phyloP scores from a whole-genome alignment of 345 rosid genomes.

The Nephelium lappaceum region DNA sequence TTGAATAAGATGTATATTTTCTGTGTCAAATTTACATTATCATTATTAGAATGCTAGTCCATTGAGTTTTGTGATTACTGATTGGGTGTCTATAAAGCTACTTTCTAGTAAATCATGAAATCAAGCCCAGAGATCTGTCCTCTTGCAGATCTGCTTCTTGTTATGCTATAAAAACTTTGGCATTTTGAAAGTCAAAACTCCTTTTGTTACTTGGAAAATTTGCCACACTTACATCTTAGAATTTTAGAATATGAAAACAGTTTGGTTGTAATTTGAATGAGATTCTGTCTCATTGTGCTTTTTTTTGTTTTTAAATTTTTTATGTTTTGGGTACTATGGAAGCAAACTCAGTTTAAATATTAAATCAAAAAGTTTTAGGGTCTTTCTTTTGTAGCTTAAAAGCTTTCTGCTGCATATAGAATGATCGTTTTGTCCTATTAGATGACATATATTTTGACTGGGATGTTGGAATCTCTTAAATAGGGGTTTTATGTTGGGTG shows the following conservation, averaged over 20 bases:
- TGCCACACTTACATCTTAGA: background rate
- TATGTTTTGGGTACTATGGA: background rate
- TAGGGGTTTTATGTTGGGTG: conserved; percentile 82
- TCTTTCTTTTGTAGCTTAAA: conserved; percentile 23
- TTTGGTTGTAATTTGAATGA: conserved; percentile 12
- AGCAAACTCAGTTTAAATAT: conserved; percentile 9
- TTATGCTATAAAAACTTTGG: background rate
- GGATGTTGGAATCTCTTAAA: conserved; percentile 76
- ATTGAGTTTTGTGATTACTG: background rate
- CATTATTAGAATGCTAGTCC: background rate
- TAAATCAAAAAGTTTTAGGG: conserved; percentile 14
- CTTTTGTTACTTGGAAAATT: background rate
- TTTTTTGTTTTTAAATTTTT: no score
- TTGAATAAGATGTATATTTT: background rate
- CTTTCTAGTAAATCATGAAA: background rate
- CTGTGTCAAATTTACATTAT: background rate
- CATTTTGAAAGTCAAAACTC: background rate
- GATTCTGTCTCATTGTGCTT: conserved; percentile 14
- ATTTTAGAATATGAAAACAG: conserved; percentile 1
- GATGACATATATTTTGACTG: conserved; percentile 54
- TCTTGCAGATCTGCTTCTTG: background rate
- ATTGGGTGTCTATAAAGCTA: background rate
- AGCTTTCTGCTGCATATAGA: conserved; percentile 37
- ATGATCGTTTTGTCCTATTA: conserved; percentile 43
- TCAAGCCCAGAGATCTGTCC: background rate